Evolutionary conservation across 75 land plant species (phyloP), one percentile per base, ranked within the genome.

Genomic region (Gnetum montanum): DNA sequence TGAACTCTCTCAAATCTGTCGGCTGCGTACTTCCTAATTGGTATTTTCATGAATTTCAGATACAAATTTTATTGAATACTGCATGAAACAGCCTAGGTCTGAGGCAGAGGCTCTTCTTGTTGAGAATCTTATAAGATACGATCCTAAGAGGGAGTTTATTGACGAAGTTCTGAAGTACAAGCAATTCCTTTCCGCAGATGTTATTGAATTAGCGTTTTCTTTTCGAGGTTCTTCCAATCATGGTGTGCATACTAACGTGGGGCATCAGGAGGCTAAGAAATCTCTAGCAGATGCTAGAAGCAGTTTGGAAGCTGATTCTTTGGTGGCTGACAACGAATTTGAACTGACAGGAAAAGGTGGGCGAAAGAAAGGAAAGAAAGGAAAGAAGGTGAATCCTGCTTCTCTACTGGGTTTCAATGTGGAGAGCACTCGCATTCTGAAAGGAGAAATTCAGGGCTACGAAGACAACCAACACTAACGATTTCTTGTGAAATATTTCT

Each of bases 381-480:
- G 80, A 47, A 88, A 88, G 80, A 80, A 79, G 48, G 90, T 88
- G 19, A 80, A 70, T 46, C 84, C 86, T 1, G 47, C 88, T 4
- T 73, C 76, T 38, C 52, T 91, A 44, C 93, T 93, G 13, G 87
- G 83, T 41, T 87, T 74, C 49, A 88, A 87, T 7, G 92, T 82
- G 25, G 88, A 93, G 62, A 61, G 62, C 25, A 83, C 76, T 68
- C 76, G 97, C 25, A 91, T 91, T 13, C 83, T 91, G 93, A 87
- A 81, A 93, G 97, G 97, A 6, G 94, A 91, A 61, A 91, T 87
- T 24, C 97, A 91, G 68, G 74, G 61, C 34, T 59, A 78, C 34
- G 96, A 90, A 24, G 83, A 83, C n/a, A n/a, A n/a, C n/a, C n/a
- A n/a, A n/a, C n/a, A n/a, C n/a, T n/a, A n/a, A n/a, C n/a, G 34